Evolutionary conservation across 2,329 filamentous ascomycete species (phyloP).

Genomic region (Epichloe gansuensis): DNA sequence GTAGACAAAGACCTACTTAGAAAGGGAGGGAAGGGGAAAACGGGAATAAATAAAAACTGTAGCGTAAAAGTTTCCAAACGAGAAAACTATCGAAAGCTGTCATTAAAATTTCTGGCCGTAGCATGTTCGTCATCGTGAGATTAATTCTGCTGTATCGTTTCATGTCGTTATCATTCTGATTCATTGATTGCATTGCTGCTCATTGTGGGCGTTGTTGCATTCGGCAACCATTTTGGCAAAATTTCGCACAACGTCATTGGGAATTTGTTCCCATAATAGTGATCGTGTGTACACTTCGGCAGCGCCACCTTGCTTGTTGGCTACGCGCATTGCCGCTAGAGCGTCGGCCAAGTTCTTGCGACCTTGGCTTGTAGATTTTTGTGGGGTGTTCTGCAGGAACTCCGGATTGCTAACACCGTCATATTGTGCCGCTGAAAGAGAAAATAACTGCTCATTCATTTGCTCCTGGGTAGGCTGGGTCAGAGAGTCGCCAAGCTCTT

Average conservation of each 20-base stretch:
- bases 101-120: constrained; percentile 16
- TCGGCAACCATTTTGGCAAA: constrained; percentile 87
- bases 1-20: neutral
- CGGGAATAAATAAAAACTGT: constrained; percentile 3
- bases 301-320: constrained; percentile 53
- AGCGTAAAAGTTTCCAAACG: constrained; percentile 5
- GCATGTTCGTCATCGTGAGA: constrained; percentile 24
- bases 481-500: constrained; percentile 55
- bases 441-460: constrained; percentile 78
- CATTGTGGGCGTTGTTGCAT: constrained; percentile 40
- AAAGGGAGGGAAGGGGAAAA: constrained; percentile 4
- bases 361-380: constrained; percentile 46
- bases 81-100: constrained; percentile 8
- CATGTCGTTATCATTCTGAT: constrained; percentile 24
- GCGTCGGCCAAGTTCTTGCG: constrained; percentile 71
- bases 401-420: constrained; percentile 59
- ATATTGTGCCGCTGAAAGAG: constrained; percentile 77
- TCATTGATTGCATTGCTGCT: constrained; percentile 33
- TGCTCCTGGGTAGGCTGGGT: constrained; percentile 72
- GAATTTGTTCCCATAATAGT: constrained; percentile 88
- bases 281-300: constrained; percentile 89
- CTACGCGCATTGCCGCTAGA: constrained; percentile 63
- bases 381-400: constrained; percentile 48
- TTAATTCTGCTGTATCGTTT: constrained; percentile 21
- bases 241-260: constrained; percentile 78